phyloP scores from a whole-genome alignment of 371 early-diverging fungal genomes.

The Globomyces sp. region DNA sequence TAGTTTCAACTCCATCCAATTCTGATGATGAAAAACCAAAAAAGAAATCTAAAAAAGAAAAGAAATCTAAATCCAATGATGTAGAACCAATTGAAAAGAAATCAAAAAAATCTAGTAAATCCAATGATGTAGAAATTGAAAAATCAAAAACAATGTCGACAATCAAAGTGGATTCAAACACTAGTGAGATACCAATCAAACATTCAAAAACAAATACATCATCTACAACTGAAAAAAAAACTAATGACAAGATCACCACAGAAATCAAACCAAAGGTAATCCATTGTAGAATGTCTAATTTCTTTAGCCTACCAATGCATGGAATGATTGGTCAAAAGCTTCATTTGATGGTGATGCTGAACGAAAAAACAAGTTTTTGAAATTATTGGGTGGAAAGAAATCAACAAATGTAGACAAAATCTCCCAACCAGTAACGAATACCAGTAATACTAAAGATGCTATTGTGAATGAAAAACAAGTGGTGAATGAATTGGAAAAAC shows the following conservation, averaged over 20 bases:
- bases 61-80: too few relatives aligned
- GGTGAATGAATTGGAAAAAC: conserved; percentile 9
- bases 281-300: too few relatives aligned
- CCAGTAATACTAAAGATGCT: neutral
- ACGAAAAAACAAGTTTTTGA: conserved; percentile 16
- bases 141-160: neutral
- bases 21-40: too few relatives aligned
- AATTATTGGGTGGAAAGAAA: conserved; percentile 14
- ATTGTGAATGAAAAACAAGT: conserved; percentile 2
- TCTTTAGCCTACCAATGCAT: neutral
- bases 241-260: too few relatives aligned
- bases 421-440: neutral
- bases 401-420: neutral
- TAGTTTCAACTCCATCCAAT: too few relatives aligned
- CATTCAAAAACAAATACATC: too few relatives aligned
- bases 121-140: neutral
- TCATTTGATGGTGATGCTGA: conserved; percentile 14
- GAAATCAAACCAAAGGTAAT: neutral
- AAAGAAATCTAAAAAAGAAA: too few relatives aligned
- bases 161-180: too few relatives aligned
- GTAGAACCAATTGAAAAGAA: too few relatives aligned
- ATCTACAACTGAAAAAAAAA: too few relatives aligned
- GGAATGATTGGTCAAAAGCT: conserved; percentile 17
- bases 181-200: too few relatives aligned
- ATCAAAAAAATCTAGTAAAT: too few relatives aligned